Evolutionary conservation across 179 eudicot genomes (phyloP).

Genomic region (Silene coronaria): DNA sequence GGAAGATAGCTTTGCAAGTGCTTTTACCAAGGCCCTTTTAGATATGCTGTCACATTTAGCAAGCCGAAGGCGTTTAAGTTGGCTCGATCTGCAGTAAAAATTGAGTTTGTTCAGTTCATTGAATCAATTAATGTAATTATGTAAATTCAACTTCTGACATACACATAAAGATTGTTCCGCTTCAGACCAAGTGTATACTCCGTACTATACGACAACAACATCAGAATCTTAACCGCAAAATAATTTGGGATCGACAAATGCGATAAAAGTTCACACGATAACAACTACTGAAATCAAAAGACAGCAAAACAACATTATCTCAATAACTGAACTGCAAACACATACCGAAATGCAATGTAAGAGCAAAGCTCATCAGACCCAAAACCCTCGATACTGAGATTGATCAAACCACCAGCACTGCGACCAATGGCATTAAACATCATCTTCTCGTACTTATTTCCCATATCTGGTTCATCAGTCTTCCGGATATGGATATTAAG

Average conservation of each 20-base stretch:
- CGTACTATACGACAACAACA: too few species aligned
- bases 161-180: too few species aligned
- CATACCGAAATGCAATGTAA: not conserved
- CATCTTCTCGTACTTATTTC: not conserved
- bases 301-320: too few species aligned
- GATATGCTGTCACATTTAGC: too few species aligned
- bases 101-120: too few species aligned
- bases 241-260: too few species aligned
- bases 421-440: not conserved
- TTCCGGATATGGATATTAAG: conserved; percentile 11
- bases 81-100: conserved; percentile 15
- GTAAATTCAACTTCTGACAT: too few species aligned
- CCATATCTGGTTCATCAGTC: not conserved
- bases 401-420: not conserved
- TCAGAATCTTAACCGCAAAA: too few species aligned
- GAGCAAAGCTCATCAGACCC: not conserved
- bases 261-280: conserved; percentile 23
- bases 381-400: not conserved
- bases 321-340: not conserved
- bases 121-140: too few species aligned
- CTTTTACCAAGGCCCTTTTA: conserved; percentile 28
- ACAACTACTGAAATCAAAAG: too few species aligned
- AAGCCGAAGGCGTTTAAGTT: conserved; percentile 12
- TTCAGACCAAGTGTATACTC: too few species aligned
- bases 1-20: conserved; percentile 35